A percentile compares a stretch with the other conserved stretches of the same genome.
Evolutionary conservation across 2,329 filamentous ascomycete species (phyloP).

Genomic region (Pestalotiopsis sp.): DNA sequence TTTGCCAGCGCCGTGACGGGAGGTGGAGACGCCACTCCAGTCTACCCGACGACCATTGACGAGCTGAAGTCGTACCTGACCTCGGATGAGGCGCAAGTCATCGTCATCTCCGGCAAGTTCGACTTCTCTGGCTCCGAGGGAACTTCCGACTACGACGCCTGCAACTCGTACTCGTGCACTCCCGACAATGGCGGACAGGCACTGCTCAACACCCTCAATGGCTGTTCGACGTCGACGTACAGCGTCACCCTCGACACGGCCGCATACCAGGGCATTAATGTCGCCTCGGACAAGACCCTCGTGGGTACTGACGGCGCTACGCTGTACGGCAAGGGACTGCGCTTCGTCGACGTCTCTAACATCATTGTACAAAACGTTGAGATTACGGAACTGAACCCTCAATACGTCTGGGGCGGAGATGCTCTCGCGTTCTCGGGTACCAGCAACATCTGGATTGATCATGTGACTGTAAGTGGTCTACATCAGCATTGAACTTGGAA

Average conservation of each 20-base stretch:
- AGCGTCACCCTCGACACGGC: constrained; percentile 53
- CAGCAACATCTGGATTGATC: constrained; percentile 37
- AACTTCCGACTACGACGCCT: constrained; percentile 44
- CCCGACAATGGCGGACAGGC: constrained; percentile 10
- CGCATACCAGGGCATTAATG: constrained; percentile 22
- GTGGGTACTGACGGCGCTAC: constrained; percentile 53
- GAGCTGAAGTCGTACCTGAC: constrained; percentile 54
- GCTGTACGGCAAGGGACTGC: constrained; percentile 59
- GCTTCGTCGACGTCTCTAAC: constrained; percentile 53
- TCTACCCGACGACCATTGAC: constrained; percentile 44
- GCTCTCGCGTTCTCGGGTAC: constrained; percentile 45
- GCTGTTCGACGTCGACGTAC: constrained; percentile 17
- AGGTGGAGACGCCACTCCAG: constrained; percentile 49
- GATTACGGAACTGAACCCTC: constrained; percentile 55
- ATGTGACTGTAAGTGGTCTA: constrained; percentile 19
- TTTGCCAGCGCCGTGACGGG: constrained; percentile 46
- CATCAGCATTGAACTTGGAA: no score
- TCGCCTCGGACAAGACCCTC: constrained; percentile 33
- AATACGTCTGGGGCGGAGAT: constrained; percentile 62
- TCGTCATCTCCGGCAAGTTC: constrained; percentile 50
- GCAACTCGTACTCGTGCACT: constrained; percentile 27
- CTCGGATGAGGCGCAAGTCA: constrained; percentile 47
- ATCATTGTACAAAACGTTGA: constrained; percentile 62
- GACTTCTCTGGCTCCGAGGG: constrained; percentile 51
- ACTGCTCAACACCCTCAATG: constrained; percentile 14